Base-by-base conservation (phyloP, 495 filamentous ascomycete genomes). In the Tuber melanosporum region DNA sequence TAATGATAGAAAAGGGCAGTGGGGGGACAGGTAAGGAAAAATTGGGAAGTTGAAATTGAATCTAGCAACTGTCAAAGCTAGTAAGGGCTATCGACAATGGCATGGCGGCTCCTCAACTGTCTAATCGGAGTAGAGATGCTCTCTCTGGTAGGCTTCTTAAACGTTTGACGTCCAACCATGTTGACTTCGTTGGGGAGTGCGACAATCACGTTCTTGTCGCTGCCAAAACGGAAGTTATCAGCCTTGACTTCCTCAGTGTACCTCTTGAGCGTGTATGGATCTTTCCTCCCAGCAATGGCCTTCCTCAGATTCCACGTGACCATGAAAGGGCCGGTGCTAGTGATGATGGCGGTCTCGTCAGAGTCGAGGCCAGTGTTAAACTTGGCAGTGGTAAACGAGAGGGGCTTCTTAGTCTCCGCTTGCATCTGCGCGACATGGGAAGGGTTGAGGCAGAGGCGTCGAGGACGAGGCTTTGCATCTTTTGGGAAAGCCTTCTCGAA, bases 211-310 rank as follows among this genome's bases (percentile, higher is more conserved):
- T 97, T 97, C 88, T 97, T 97, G 83, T 99, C 95, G 19, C 90
- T 93, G 45, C 94, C 94, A 81, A 94, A 99, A 79, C 94, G 92
- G 91, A 99, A 99, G 84, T 99, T 96, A 83, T 99, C 96, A n/a
- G 95, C 95, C 87, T 94, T 97, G 80, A 99, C 93, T 73, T 95
- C 92, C 84, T 99, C 95, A 7, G 88, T 88, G 83, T 99, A 99
- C 7, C 95, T 91, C 87, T 98, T 98, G 88, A 99, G 97, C 66
- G 90, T 91, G 84, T 99, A 99, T 3, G 94, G 93, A 76, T 95
- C 91, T 84, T 93, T 95, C 73, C 88, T 88, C 70, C 92, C 93
- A 19, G 86, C 85, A 32, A 97, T 81, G 1, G 97, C 89, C 87
- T 94, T 97, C 87, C 94, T 93, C 85, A 99, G 84, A 82, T 89